Evolutionary conservation across 2,329 filamentous ascomycete genomes (phyloP), one percentile per base, ranked within the genome.

Genomic region (Ophidiomyces ophidiicola): DNA sequence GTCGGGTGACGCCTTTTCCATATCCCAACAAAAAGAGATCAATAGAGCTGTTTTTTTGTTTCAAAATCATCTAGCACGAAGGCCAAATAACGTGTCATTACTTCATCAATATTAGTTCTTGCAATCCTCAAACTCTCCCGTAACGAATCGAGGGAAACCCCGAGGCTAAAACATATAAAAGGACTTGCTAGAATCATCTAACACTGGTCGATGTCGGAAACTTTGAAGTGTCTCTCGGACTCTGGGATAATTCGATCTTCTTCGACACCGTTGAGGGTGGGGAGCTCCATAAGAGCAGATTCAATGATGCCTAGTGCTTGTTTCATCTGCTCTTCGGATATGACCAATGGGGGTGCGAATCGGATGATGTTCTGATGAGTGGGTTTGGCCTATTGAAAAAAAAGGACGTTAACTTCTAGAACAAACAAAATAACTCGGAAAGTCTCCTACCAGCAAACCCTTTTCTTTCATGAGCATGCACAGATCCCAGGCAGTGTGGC

Each of bases 281-380:
- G 86, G 38, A 98, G 71, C 62, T 94, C 87, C 49, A 72, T 69
- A 53, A 94, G 70, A 10, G 88, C 79, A 56, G 87, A 78, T 46
- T 77, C 72, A 56, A 98, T 93, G 54, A 90, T 88, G 37, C 61
- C 61, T 39, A 96, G 60, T 1, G 88, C 81, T 55, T 77, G 74
- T 50, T 77, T 71, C 49, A 98, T 80, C 64, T 98, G 77, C 44
- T 80, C 74, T 55, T 96, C 86, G 18, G 80, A 86, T 54, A 98
- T 96, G 48, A 98, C 86, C 39, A 98, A 70, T 14, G 90, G 90
- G 32, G 90, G 90, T n/a, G 90, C 90, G 46, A 98, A 80, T 42
- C 90, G 82, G 59, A 98, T 98, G 60, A 98, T 96, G 64, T 96
- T 94, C 56, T 93, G 80, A 63, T 98, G 90, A 5, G 90, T 98